A percentile compares a stretch with the other conserved stretches of the same genome.
Evolutionary conservation across 345 rosid genomes (phyloP).

Genomic region (Diplotaxis tenuifolia): DNA sequence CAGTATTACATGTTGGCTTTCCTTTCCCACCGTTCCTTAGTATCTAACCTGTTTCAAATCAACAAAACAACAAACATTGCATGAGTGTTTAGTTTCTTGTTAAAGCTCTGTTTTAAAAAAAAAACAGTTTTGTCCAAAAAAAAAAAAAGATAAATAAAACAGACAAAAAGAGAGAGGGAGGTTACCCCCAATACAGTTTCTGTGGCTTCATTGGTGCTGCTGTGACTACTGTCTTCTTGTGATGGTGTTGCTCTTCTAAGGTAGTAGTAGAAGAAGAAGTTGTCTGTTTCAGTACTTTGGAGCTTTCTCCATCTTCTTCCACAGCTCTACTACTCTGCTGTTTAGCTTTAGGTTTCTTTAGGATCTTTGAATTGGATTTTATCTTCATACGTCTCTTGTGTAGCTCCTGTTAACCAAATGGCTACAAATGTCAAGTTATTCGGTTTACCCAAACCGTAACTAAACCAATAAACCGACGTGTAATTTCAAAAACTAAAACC

Average conservation of each 20-base stretch:
- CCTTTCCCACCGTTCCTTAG: slow-evolving; percentile 79
- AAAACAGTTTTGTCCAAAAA: no score
- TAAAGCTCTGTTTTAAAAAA: neutral
- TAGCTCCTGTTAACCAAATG: slow-evolving; percentile 49
- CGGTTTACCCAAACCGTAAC: neutral
- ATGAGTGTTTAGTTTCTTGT: slow-evolving; percentile 5
- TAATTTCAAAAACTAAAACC: neutral
- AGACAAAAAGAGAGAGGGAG: neutral
- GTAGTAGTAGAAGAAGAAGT: slow-evolving; percentile 11
- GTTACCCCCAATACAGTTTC: slow-evolving; percentile 73
- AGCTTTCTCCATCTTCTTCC: slow-evolving; percentile 20
- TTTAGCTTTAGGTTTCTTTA: slow-evolving; percentile 51
- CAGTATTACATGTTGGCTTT: slow-evolving; percentile 60
- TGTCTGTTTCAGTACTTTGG: neutral
- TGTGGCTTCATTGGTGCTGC: slow-evolving; percentile 45
- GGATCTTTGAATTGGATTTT: slow-evolving; percentile 47
- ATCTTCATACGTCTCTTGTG: slow-evolving; percentile 68
- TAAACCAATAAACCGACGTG: neutral
- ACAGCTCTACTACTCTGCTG: slow-evolving; percentile 2
- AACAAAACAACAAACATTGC: neutral
- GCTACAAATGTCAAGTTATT: neutral
- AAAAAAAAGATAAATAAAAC: no score
- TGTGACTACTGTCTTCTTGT: slow-evolving; percentile 1
- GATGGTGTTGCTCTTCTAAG: slow-evolving; percentile 5
- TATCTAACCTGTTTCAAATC: slow-evolving; percentile 53